These are phyloP conservation scores for Colletotrichum caudatum DNA, from an alignment of 2,329 filamentous ascomycete species.

Conservation along the genomic window DNA sequence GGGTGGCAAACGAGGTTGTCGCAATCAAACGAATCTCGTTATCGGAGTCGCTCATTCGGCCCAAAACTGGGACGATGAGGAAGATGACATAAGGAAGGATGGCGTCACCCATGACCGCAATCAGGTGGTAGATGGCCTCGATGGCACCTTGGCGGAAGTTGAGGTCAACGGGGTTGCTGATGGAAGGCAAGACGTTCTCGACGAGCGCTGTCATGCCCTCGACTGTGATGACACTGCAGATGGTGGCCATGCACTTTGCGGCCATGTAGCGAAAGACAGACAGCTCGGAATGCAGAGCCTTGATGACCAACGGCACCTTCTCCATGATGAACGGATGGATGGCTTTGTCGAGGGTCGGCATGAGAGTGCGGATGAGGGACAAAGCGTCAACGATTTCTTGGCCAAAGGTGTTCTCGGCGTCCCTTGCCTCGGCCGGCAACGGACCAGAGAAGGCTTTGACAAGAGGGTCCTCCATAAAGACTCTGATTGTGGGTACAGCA, in stretches of 20 bases:
- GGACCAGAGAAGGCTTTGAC: conserved; percentile 77
- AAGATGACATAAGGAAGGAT: conserved; percentile 99
- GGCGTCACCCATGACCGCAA: conserved; percentile 96
- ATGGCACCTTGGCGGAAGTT: conserved; percentile 93
- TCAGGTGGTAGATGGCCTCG: conserved; percentile 95
- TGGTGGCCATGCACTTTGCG: conserved; percentile 95
- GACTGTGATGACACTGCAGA: conserved; percentile 96
- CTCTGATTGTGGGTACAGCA: conserved; percentile 85
- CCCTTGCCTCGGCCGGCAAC: conserved; percentile 78
- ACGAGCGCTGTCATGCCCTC: conserved; percentile 97
- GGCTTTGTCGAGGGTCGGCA: conserved; percentile 85
- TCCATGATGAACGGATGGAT: conserved; percentile 85
- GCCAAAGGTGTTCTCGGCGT: conserved; percentile 80
- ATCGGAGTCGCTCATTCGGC: conserved; percentile 98
- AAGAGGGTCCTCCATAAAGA: conserved; percentile 86
- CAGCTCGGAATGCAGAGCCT: conserved; percentile 86
- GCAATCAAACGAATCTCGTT: conserved; percentile 94
- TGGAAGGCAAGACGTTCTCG: conserved; percentile 90
- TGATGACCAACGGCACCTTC: conserved; percentile 87
- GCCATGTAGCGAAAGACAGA: conserved; percentile 97
- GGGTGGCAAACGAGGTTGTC: conserved; percentile 95
- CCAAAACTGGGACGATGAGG: conserved; percentile 95
- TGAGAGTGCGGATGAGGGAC: conserved; percentile 90
- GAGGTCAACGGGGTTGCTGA: conserved; percentile 90
- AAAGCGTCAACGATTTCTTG: conserved; percentile 95